These are phyloP conservation scores for Capronia coronata DNA, from an alignment of 2,329 filamentous ascomycete species.

Conservation along the genomic window DNA sequence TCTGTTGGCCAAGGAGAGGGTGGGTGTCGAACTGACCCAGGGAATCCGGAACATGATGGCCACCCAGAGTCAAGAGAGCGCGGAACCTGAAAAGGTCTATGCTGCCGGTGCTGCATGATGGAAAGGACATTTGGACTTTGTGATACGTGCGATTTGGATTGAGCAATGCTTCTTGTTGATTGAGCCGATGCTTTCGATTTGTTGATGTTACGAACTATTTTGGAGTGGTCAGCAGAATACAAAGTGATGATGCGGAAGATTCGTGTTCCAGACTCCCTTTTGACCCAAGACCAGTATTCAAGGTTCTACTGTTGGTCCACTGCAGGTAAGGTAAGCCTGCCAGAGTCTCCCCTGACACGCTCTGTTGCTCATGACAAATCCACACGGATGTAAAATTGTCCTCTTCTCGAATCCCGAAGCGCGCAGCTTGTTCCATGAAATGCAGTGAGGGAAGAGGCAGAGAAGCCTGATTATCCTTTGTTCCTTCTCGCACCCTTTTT, in stretches of 20 bases:
- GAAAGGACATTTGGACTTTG: background rate
- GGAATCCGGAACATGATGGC: slow-evolving; percentile 42
- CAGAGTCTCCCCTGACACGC: no score
- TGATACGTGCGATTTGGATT: background rate
- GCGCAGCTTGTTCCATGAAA: no score
- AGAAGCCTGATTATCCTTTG: no score
- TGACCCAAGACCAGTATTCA: no score
- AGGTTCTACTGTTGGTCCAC: no score
- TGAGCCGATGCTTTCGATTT: background rate
- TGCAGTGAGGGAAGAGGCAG: no score
- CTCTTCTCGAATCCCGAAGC: no score
- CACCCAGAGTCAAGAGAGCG: slow-evolving; percentile 5
- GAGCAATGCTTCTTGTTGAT: background rate
- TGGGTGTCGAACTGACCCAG: slow-evolving; percentile 72
- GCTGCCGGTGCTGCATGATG: slow-evolving; percentile 28
- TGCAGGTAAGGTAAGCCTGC: no score
- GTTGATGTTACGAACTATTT: background rate
- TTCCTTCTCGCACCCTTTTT: no score
- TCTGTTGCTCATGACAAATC: no score
- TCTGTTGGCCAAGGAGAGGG: slow-evolving; percentile 85
- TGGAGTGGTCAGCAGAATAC: background rate
- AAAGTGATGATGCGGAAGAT: background rate
- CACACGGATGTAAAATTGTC: no score
- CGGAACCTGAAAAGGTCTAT: slow-evolving; percentile 22
- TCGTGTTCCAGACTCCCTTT: background rate